phyloP scores from a whole-genome alignment of 371 early-diverging fungal genomes.

The Smittium culicis region DNA sequence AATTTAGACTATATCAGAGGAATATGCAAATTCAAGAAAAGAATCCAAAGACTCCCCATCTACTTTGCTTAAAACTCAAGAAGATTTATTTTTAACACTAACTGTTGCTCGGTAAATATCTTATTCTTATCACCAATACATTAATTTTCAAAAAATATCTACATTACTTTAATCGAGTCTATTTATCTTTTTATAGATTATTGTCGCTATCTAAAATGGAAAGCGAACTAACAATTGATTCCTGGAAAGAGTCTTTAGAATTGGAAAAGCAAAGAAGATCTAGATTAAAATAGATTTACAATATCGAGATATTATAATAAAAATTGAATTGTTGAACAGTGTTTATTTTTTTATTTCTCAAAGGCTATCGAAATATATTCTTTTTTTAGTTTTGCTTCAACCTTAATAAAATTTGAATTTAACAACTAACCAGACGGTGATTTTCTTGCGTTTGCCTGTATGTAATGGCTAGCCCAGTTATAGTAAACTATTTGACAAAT shows the following conservation, averaged over 20 bases:
- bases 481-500: no score
- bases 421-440: no score
- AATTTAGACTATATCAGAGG: conserved; percentile 17
- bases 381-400: no score
- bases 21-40: conserved; percentile 22
- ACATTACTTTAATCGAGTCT: neutral
- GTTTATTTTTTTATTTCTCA: no score
- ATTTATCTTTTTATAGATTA: conserved; percentile 1
- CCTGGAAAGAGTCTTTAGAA: conserved; percentile 5
- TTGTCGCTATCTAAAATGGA: conserved; percentile 9
- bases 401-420: no score
- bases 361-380: no score
- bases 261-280: conserved; percentile 2
- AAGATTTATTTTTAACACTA: conserved; percentile 22
- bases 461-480: no score
- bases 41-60: conserved; percentile 17
- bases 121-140: neutral
- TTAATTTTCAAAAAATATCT: neutral
- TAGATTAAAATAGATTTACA: no score
- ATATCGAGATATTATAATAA: no score
- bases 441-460: no score
- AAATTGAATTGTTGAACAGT: no score
- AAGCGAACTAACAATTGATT: neutral
- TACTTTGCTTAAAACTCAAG: conserved; percentile 23
- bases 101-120: conserved; percentile 23